phyloP scores from a whole-genome alignment of 2,329 filamentous ascomycete species.

The Penicillium sp. region DNA sequence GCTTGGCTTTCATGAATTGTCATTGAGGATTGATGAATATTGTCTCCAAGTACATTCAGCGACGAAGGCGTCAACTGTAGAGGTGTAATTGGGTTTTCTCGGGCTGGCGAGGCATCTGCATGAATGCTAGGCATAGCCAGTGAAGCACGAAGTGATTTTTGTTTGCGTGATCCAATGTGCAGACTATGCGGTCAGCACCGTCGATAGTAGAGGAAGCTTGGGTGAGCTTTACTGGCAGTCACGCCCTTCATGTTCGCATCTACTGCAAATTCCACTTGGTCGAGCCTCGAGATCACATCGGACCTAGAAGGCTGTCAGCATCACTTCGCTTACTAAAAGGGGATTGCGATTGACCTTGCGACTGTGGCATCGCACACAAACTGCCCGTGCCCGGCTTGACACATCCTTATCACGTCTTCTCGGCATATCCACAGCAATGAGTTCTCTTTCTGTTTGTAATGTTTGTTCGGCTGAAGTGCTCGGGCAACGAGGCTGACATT shows the following conservation, averaged over 20 bases:
- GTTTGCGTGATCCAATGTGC: background rate
- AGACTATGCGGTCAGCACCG: background rate
- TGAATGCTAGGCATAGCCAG: background rate
- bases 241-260: conserved; percentile 5
- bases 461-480: background rate
- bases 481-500: background rate
- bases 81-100: background rate
- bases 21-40: background rate
- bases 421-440: background rate
- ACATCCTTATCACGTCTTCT: background rate
- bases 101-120: background rate
- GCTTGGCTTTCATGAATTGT: background rate
- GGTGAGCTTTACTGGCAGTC: background rate
- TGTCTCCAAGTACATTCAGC: background rate
- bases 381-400: background rate
- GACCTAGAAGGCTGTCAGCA: background rate
- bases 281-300: conserved; percentile 10
- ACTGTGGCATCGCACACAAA: background rate
- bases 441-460: background rate
- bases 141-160: background rate
- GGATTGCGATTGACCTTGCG: background rate
- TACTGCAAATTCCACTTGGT: conserved; percentile 3
- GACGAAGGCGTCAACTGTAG: background rate
- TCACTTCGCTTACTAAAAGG: background rate
- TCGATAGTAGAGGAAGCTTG: background rate